Conservation (phyloP, 164 flowering plant species). For the Stephania yunnanensis region DNA sequence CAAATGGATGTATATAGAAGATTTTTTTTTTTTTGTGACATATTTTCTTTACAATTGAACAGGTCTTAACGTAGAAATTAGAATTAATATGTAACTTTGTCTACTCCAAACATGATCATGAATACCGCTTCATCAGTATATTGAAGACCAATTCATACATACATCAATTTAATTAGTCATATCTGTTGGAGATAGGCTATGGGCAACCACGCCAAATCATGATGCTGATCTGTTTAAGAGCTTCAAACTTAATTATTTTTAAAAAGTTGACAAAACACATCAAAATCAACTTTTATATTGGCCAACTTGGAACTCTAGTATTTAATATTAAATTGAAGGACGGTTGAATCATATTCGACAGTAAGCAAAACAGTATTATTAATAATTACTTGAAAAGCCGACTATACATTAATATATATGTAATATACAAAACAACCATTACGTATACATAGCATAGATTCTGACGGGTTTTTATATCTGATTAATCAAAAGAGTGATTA, state of each 20-base stretch:
- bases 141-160: not conserved
- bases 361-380: not conserved
- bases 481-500: conserved; percentile 17
- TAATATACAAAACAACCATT: conserved; percentile 10
- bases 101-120: no score
- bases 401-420: conserved; percentile 8
- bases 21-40: no score
- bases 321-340: conserved; percentile 14
- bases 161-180: not conserved
- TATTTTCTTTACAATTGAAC: no score
- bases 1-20: no score
- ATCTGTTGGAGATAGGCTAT: not conserved
- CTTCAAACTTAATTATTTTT: conserved; percentile 7
- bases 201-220: not conserved
- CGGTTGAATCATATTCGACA: conserved; percentile 7
- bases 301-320: conserved; percentile 21
- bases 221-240: conserved; percentile 1
- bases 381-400: conserved; percentile 4
- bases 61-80: no score
- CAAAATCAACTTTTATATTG: conserved; percentile 16
- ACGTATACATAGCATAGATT: conserved; percentile 21
- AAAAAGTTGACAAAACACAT: conserved; percentile 21
- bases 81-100: no score
- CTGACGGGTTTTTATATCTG: conserved; percentile 17
- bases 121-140: not conserved